A percentile compares a stretch with the other conserved stretches of the same genome.
These are phyloP conservation scores for Luffa acutangula DNA, from an alignment of 306 rosid species.

Conservation along the genomic window DNA sequence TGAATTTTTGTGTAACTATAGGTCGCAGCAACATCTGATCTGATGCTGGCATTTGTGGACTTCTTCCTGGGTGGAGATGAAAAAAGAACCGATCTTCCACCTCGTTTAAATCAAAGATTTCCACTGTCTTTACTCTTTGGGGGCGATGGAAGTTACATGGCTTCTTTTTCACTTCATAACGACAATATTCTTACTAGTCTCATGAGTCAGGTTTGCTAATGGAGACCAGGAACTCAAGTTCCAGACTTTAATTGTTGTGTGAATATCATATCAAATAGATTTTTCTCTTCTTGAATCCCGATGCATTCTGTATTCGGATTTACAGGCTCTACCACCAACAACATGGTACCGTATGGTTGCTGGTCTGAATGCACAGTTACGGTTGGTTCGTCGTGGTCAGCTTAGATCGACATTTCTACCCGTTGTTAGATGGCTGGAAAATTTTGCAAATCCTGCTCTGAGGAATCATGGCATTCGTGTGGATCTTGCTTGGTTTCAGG, in stretches of 20 bases:
- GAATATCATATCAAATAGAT: not conserved
- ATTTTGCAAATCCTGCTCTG: slow-evolving; percentile 80
- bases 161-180: slow-evolving; percentile 76
- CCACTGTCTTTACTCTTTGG: slow-evolving; percentile 85
- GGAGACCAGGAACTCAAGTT: slow-evolving; percentile 10
- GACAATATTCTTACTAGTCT: slow-evolving; percentile 94
- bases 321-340: slow-evolving; percentile 88
- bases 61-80: slow-evolving; percentile 99
- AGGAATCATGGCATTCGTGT: slow-evolving; percentile 54
- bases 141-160: slow-evolving; percentile 98
- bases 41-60: slow-evolving; percentile 90
- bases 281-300: not conserved
- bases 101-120: slow-evolving; percentile 64
- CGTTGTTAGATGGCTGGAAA: slow-evolving; percentile 85
- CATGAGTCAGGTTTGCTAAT: slow-evolving; percentile 86
- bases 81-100: slow-evolving; percentile 91
- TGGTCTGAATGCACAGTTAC: slow-evolving; percentile 90
- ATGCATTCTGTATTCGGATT: not conserved
- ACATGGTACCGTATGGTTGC: slow-evolving; percentile 92
- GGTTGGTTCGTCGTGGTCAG: slow-evolving; percentile 82
- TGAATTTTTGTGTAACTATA: slow-evolving; percentile 21
- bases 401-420: slow-evolving; percentile 72
- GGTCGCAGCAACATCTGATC: slow-evolving; percentile 94
- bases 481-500: slow-evolving; percentile 92
- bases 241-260: not conserved